Evolutionary conservation across 164 flowering plant genomes (phyloP).

Genomic region (Platanus orientalis): DNA sequence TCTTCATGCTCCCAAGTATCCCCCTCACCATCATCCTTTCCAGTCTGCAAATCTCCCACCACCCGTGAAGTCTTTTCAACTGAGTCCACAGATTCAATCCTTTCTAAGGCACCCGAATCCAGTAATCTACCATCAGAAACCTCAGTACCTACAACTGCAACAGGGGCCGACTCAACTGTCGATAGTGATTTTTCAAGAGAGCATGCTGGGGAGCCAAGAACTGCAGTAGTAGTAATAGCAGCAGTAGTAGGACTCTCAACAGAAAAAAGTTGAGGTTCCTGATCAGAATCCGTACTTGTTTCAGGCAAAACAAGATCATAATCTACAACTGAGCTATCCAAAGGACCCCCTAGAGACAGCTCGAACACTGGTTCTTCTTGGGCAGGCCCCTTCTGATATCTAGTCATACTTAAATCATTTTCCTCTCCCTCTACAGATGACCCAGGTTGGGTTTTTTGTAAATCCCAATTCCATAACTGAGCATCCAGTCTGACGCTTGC

Average conservation of each 20-base stretch:
- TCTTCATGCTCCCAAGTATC: slow-evolving; percentile 69
- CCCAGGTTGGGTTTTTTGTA: slow-evolving; percentile 22
- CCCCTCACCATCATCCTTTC: slow-evolving; percentile 51
- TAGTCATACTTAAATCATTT: slow-evolving; percentile 18
- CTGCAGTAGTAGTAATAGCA: slow-evolving; percentile 3
- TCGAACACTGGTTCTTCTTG: slow-evolving; percentile 22
- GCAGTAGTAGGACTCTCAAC: slow-evolving; percentile 29
- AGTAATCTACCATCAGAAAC: slow-evolving; percentile 25
- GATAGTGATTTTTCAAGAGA: slow-evolving; percentile 26
- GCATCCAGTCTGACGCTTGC: slow-evolving; percentile 44
- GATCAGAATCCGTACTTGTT: slow-evolving; percentile 45
- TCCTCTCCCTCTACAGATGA: slow-evolving; percentile 25
- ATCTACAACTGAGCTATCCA: slow-evolving; percentile 27
- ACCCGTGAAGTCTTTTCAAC: slow-evolving; percentile 35
- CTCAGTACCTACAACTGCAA: slow-evolving; percentile 21
- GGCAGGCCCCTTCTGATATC: slow-evolving; percentile 27
- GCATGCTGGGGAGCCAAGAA: slow-evolving; percentile 15
- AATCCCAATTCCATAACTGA: slow-evolving; percentile 49
- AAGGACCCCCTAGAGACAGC: slow-evolving; percentile 25
- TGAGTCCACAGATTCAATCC: slow-evolving; percentile 26
- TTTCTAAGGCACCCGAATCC: slow-evolving; percentile 17
- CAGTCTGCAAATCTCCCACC: slow-evolving; percentile 33
- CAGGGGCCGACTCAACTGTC: slow-evolving; percentile 17
- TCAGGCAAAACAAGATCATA: slow-evolving; percentile 49
- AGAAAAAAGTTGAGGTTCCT: slow-evolving; percentile 23